Base-by-base conservation (phyloP, 805 yeast genomes). In the Cyberlindnera misumaiensis region DNA sequence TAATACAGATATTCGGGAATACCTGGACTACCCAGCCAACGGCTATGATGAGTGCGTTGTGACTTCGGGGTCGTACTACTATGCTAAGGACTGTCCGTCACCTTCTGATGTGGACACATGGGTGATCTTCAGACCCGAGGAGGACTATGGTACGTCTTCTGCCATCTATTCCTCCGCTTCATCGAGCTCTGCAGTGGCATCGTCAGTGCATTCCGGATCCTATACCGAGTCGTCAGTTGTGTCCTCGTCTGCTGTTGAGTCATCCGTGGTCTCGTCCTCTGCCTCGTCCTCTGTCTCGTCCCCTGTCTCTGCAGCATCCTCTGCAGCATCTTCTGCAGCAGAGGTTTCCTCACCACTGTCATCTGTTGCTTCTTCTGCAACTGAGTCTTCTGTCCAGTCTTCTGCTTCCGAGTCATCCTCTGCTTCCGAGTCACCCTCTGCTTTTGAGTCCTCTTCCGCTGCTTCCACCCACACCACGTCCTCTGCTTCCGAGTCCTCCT, bases 151-250 rank as follows among this genome's bases (percentile, higher is more conserved):
- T 20, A 20, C 24, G 24, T 20, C 24, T 20, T 20, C 24, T 5
- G 24, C 24, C 8, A 8, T 20, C 8, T 20, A 20, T 20, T 20
- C 24, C 24, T 20, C 24, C 8, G 24, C 5, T 20, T 5, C 24
- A 8, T 20, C 24, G 24, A 20, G 24, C 24, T 20, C 24, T 20
- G 8, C 24, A 20, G 24, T 8, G 5, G 5, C 24, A 5, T 20
- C 24, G 5, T 20, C 24, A 20, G 5, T 20, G 24, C 24, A 6
- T 6, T 20, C 24, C 8, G 5, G 8, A 20, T 20, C 24, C 45
- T 30, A 30, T 17, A 29, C 44, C 16, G 27, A 43, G 3, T 17
- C 48, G 12, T 20, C 43, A 18, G 35, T 43, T 13, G 13, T 48
- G 16, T 18, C 39, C 6, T 13, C 15, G 7, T 22, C 31, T 24